A percentile compares a stretch with the other conserved stretches of the same genome.
Conservation (phyloP, 768 basidiomycete genomes). For the Tylopilus subfusipes region DNA sequence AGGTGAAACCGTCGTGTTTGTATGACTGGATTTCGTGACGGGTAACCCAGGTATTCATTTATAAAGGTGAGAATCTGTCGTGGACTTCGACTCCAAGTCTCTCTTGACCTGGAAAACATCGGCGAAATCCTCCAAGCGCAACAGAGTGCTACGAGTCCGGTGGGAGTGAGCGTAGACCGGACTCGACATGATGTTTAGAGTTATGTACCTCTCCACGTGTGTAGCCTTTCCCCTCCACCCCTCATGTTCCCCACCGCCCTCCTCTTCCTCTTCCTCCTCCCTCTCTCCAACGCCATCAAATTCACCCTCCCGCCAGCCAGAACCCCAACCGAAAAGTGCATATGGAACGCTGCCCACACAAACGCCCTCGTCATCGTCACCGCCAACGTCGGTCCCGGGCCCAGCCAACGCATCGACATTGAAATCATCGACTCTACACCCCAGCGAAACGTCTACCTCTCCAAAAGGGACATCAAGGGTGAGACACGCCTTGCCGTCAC, state of each 20-base stretch:
- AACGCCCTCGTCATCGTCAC: constrained; percentile 94
- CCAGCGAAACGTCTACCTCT: constrained; percentile 84
- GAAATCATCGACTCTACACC: constrained; percentile 90
- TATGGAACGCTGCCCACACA: constrained; percentile 90
- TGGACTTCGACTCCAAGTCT: too few species aligned
- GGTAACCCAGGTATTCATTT: too few species aligned
- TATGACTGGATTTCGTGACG: too few species aligned
- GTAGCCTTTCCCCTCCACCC: background rate
- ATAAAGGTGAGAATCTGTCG: too few species aligned
- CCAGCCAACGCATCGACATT: constrained; percentile 82
- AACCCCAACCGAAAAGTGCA: constrained; percentile 78
- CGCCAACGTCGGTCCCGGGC: constrained; percentile 79
- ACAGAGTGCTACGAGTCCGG: too few species aligned
- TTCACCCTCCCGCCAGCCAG: constrained; percentile 71
- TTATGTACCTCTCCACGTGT: too few species aligned
- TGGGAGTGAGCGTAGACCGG: too few species aligned
- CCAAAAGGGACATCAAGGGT: constrained; percentile 81
- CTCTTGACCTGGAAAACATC: too few species aligned
- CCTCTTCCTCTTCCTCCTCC: constrained; percentile 27
- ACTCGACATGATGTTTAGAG: too few species aligned
- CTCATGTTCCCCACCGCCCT: constrained; percentile 8
- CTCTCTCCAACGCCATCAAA: constrained; percentile 65
- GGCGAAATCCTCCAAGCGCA: too few species aligned
- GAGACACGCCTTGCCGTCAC: constrained; percentile 95
- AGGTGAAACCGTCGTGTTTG: too few species aligned